Evolutionary conservation across 192 early-diverging fungal species (phyloP).

Genomic region (Umbelopsis sp.): DNA sequence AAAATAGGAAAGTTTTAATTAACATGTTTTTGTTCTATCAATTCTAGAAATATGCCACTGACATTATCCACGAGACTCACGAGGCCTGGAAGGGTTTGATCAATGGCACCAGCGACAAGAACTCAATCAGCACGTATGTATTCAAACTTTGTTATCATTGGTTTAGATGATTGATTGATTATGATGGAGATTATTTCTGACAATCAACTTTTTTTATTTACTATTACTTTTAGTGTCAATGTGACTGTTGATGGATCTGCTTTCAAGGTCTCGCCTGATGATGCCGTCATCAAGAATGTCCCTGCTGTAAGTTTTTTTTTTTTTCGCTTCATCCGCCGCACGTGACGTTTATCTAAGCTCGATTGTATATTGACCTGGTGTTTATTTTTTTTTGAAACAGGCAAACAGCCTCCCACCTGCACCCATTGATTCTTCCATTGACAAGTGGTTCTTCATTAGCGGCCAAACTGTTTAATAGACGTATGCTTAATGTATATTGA

Average conservation of each 20-base stretch:
- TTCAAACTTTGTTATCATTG: neutral
- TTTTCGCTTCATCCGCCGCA: constrained; percentile 1
- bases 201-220: constrained; percentile 16
- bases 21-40: neutral
- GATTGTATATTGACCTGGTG: constrained; percentile 10
- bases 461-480: constrained; percentile 62
- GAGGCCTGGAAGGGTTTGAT: constrained; percentile 93
- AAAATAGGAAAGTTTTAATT: neutral
- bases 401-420: constrained; percentile 48
- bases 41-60: constrained; percentile 79
- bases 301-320: constrained; percentile 49
- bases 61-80: constrained; percentile 89
- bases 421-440: constrained; percentile 84
- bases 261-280: constrained; percentile 62
- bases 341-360: constrained; percentile 17
- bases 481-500: neutral
- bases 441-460: constrained; percentile 99
- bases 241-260: constrained; percentile 72
- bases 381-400: constrained; percentile 31
- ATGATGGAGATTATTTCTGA: constrained; percentile 6
- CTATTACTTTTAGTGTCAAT: constrained; percentile 57
- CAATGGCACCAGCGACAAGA: constrained; percentile 63
- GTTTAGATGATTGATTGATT: neutral
- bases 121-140: constrained; percentile 73
- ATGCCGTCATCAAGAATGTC: constrained; percentile 57